These are phyloP conservation scores for Erysimum cheiranthoides DNA, from an alignment of 345 rosid species.

Conservation along the genomic window DNA sequence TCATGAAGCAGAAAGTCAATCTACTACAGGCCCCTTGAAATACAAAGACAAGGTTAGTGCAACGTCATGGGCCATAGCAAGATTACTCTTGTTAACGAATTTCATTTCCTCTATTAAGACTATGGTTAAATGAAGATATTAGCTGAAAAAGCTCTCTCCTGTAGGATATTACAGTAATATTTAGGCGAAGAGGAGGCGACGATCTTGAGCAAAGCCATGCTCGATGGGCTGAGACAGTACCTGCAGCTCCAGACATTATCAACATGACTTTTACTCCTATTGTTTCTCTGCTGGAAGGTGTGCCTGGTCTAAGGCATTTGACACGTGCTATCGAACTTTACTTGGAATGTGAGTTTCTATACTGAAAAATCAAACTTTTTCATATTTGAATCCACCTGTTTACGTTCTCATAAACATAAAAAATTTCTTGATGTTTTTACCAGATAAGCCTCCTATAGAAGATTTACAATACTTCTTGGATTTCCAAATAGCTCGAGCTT, in stretches of 20 bases:
- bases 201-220: constrained; percentile 96
- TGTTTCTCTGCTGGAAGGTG: constrained; percentile 86
- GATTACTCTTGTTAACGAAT: constrained; percentile 1
- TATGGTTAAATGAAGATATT: constrained; percentile 13
- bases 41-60: constrained; percentile 92
- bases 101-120: not conserved
- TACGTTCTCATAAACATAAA: not conserved
- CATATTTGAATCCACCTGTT: not conserved
- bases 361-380: not conserved
- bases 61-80: constrained; percentile 16
- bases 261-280: constrained; percentile 92
- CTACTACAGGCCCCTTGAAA: constrained; percentile 71
- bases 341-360: constrained; percentile 79
- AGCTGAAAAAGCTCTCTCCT: constrained; percentile 52
- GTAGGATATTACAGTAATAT: constrained; percentile 98
- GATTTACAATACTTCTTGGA: constrained; percentile 96
- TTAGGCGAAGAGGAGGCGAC: constrained; percentile 98
- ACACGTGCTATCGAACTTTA: constrained; percentile 87
- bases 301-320: constrained; percentile 84
- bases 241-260: constrained; percentile 84
- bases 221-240: constrained; percentile 84
- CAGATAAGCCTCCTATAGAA: constrained; percentile 97
- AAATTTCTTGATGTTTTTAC: constrained; percentile 17
- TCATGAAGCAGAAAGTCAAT: constrained; percentile 62
- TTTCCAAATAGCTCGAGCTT: constrained; percentile 80